Conservation (phyloP, 768 basidiomycete genomes). For the Russula dissimulans region DNA sequence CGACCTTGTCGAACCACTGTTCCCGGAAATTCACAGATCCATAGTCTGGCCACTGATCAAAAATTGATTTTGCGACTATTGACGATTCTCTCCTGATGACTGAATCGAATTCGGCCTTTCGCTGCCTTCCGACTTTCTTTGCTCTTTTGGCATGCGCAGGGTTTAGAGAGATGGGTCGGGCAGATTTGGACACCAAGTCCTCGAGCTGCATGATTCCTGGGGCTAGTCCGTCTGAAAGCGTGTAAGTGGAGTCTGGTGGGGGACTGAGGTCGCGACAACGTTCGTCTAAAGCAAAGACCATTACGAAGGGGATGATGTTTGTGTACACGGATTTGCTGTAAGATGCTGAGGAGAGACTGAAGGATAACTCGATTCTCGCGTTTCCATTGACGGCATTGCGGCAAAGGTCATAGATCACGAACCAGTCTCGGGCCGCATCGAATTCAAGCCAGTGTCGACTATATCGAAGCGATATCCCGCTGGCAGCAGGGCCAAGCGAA, state of each 20-base stretch:
- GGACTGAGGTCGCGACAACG: neutral
- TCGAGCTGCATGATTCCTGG: neutral
- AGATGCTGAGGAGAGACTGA: neutral
- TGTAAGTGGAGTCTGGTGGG: neutral
- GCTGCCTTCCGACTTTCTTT: too few species aligned
- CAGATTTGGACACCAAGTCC: neutral
- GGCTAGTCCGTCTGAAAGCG: neutral
- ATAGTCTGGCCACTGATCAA: neutral
- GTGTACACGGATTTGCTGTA: neutral
- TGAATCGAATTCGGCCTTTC: neutral
- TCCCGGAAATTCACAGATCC: neutral
- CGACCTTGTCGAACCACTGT: neutral
- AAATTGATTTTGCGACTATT: neutral
- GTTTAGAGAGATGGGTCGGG: neutral
- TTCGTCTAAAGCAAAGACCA: neutral
- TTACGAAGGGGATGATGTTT: neutral
- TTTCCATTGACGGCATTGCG: neutral
- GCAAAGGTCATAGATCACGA: conserved; percentile 5
- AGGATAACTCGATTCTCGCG: neutral
- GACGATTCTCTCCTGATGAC: neutral
- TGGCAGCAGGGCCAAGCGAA: neutral
- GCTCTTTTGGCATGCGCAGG: neutral
- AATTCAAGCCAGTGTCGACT: conserved; percentile 8
- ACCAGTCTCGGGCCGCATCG: conserved; percentile 3
- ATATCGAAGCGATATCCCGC: neutral